Percentiles rank a stretch among this genome's conserved stretches.
Evolutionary conservation across 2,329 filamentous ascomycete genomes (phyloP).

Genomic region (Teratosphaeria gauchensis): DNA sequence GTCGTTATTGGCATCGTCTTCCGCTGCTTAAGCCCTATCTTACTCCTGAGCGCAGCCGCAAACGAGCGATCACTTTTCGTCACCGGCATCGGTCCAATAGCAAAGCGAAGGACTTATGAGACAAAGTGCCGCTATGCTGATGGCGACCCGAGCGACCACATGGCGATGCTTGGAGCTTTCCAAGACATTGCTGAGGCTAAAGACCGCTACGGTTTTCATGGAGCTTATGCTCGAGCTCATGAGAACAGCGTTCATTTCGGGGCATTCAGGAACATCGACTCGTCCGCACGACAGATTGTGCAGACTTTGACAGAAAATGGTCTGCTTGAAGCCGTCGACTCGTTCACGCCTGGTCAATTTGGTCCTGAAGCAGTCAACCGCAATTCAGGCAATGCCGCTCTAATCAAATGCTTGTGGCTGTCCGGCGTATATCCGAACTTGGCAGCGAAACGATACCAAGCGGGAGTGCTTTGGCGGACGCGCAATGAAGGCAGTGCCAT

Average conservation of each 20-base stretch:
- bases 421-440: conserved; percentile 39
- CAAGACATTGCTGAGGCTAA: conserved; percentile 27
- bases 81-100: conserved; percentile 13
- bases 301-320: conserved; percentile 27
- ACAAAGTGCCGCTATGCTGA: conserved; percentile 25
- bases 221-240: conserved; percentile 24
- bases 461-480: conserved; percentile 16
- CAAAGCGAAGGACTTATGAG: conserved; percentile 15
- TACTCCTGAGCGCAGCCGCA: conserved; percentile 34
- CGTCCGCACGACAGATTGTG: conserved; percentile 29
- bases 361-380: conserved; percentile 29
- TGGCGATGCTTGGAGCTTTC: conserved; percentile 37
- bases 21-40: conserved; percentile 41
- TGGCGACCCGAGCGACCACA: conserved; percentile 36
- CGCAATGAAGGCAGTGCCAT: conserved; percentile 16
- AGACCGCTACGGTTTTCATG: conserved; percentile 20
- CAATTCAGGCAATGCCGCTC: conserved; percentile 33
- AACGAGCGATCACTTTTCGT: conserved; percentile 28
- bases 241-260: conserved; percentile 27
- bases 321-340: conserved; percentile 22
- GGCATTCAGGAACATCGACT: conserved; percentile 28
- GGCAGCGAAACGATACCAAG: conserved; percentile 21
- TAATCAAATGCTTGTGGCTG: conserved; percentile 40
- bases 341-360: conserved; percentile 4
- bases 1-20: conserved; percentile 43